Evolutionary conservation across 164 flowering plant species (phyloP).

Genomic region (Nymphaea colorata): DNA sequence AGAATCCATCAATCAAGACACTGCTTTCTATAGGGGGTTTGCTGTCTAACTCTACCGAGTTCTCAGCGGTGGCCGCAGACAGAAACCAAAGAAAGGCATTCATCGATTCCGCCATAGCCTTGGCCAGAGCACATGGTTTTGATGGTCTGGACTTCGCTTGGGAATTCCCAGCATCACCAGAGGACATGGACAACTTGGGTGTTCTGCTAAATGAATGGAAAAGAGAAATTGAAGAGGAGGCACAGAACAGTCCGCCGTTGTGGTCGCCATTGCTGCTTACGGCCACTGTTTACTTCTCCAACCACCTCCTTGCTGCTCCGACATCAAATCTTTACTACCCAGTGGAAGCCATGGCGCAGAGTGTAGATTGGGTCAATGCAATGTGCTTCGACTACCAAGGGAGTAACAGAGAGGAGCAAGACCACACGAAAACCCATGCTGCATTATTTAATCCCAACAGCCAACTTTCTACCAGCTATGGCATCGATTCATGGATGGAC

Average conservation of each 20-base stretch:
- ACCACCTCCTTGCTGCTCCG: not conserved
- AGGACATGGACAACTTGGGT: slow-evolving; percentile 1
- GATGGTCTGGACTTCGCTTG: slow-evolving; percentile 4
- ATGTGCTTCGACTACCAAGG: slow-evolving; percentile 2
- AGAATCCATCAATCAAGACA: slow-evolving; percentile 1
- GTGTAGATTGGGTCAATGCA: not conserved
- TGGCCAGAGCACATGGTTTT: slow-evolving; percentile 1
- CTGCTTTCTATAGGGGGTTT: slow-evolving; percentile 1
- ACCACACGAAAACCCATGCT: not conserved
- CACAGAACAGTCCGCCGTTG: not conserved
- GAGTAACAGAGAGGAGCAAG: not conserved
- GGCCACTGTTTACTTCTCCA: slow-evolving; percentile 2
- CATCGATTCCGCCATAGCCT: not conserved
- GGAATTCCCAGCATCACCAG: not conserved
- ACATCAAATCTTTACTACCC: not conserved
- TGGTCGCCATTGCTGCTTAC: not conserved
- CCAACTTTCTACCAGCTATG: slow-evolving; percentile 5
- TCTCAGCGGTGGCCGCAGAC: not conserved
- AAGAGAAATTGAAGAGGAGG: not conserved
- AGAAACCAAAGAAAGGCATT: not conserved
- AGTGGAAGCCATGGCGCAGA: not conserved
- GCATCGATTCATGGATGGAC: not conserved
- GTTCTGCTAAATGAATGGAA: slow-evolving; percentile 1
- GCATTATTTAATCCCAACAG: not conserved
- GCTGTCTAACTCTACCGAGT: not conserved